Conservation (phyloP, 2,329 filamentous ascomycete genomes). For the Aspergillus unguis region DNA sequence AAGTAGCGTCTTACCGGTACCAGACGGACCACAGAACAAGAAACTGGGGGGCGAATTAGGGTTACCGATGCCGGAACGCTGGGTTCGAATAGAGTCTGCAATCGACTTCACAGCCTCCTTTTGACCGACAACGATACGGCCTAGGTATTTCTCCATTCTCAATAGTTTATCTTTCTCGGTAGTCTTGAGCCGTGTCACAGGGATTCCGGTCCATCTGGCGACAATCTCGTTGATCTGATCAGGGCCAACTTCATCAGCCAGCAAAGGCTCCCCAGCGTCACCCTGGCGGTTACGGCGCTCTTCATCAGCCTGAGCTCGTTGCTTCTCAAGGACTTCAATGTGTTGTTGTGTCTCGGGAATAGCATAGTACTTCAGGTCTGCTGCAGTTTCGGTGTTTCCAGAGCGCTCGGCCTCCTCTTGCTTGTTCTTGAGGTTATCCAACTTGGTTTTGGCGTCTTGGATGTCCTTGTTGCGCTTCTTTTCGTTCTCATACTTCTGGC, state of each 20-base stretch:
- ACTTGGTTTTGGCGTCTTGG: conserved; percentile 90
- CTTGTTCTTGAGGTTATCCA: conserved; percentile 87
- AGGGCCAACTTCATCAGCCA: conserved; percentile 90
- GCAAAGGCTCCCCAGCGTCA: conserved; percentile 64
- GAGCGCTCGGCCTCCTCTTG: conserved; percentile 87
- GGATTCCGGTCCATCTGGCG: conserved; percentile 95
- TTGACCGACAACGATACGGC: conserved; percentile 85
- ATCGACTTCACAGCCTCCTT: conserved; percentile 90
- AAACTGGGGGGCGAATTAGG: conserved; percentile 97
- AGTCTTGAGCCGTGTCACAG: conserved; percentile 87
- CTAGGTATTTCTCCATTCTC: conserved; percentile 86
- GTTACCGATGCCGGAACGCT: conserved; percentile 90
- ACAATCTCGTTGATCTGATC: conserved; percentile 99
- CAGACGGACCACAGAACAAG: conserved; percentile 96
- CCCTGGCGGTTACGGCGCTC: conserved; percentile 57
- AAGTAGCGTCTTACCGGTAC: conserved; percentile 95
- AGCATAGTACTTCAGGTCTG: conserved; percentile 94
- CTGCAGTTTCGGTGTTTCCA: conserved; percentile 79
- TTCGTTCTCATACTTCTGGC: conserved; percentile 93
- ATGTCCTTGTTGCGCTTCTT: conserved; percentile 88
- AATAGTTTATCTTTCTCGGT: conserved; percentile 98
- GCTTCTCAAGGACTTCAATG: conserved; percentile 76
- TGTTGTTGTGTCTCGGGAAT: conserved; percentile 84
- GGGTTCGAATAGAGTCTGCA: conserved; percentile 91
- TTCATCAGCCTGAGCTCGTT: conserved; percentile 75